These are phyloP conservation scores for Lobulomyces angularis DNA, from an alignment of 192 early-diverging fungal species.

Conservation along the genomic window DNA sequence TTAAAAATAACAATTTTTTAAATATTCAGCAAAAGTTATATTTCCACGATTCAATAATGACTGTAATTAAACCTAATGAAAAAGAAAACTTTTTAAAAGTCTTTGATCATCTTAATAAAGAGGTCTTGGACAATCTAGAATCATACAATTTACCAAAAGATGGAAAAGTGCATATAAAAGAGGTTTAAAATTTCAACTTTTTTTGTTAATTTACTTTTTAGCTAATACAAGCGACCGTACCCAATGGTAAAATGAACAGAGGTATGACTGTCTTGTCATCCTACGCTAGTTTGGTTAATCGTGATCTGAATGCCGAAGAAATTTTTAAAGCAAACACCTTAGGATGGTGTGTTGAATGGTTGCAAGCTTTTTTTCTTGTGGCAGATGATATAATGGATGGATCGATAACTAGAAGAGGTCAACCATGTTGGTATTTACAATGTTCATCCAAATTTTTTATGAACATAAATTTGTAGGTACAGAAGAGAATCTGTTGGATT, in stretches of 20 bases:
- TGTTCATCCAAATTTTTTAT: slow-evolving; percentile 2
- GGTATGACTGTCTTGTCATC: slow-evolving; percentile 90
- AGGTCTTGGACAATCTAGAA: too few species aligned
- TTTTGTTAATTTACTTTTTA: slow-evolving; percentile 8
- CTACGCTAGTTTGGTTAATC: slow-evolving; percentile 60
- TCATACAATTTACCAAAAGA: too few species aligned
- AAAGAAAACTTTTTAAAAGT: too few species aligned
- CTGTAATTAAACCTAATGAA: too few species aligned
- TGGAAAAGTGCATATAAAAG: too few species aligned
- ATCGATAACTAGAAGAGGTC: slow-evolving; percentile 88
- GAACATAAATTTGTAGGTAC: background rate
- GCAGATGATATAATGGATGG: slow-evolving; percentile 98
- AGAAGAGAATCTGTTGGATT: slow-evolving; percentile 56
- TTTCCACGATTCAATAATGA: too few species aligned
- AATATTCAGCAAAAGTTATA: too few species aligned
- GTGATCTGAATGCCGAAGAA: slow-evolving; percentile 66
- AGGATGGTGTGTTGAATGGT: slow-evolving; percentile 92
- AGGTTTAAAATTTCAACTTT: too few species aligned
- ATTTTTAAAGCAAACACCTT: slow-evolving; percentile 75
- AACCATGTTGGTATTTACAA: slow-evolving; percentile 91
- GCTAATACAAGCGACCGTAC: too few species aligned
- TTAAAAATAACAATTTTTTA: too few species aligned
- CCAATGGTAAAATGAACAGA: slow-evolving; percentile 99
- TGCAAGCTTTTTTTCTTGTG: slow-evolving; percentile 97
- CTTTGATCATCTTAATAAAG: too few species aligned